These are phyloP conservation scores for Hysterangium stoloniferum DNA, from an alignment of 768 basidiomycete species.

Conservation along the genomic window DNA sequence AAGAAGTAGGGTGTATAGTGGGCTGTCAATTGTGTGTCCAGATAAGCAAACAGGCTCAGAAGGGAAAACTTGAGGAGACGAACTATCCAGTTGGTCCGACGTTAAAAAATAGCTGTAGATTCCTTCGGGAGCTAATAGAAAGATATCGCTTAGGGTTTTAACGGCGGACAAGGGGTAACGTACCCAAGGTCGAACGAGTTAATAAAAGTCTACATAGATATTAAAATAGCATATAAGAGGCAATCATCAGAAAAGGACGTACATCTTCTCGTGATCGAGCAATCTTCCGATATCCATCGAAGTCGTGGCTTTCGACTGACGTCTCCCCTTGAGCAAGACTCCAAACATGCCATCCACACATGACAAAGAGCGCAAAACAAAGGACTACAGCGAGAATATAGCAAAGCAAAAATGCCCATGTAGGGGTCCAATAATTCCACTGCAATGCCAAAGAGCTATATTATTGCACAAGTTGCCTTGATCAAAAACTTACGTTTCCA, in stretches of 20 bases:
- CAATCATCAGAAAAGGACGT: conserved; percentile 16
- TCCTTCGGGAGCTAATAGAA: conserved; percentile 41
- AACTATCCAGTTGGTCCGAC: conserved; percentile 75
- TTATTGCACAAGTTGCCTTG: background rate
- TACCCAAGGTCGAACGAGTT: conserved; percentile 91
- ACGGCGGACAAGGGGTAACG: conserved; percentile 15
- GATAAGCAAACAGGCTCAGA: background rate
- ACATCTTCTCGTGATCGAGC: conserved; percentile 69
- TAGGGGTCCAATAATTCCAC: conserved; percentile 63
- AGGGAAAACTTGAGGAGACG: conserved; percentile 26
- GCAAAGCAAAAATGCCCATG: conserved; percentile 57
- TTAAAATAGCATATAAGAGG: background rate
- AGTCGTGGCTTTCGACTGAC: conserved; percentile 84
- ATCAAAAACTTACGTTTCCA: conserved; percentile 27
- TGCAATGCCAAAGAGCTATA: conserved; percentile 17
- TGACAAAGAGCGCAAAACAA: conserved; percentile 62
- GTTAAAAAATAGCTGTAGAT: conserved; percentile 84
- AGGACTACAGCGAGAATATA: conserved; percentile 75
- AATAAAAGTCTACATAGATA: conserved; percentile 51
- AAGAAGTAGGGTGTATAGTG: conserved; percentile 69
- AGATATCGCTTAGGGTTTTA: background rate
- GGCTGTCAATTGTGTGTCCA: conserved; percentile 34
- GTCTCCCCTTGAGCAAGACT: conserved; percentile 73
- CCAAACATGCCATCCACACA: conserved; percentile 69
- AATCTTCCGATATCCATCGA: conserved; percentile 63